Evolutionary conservation across 139 green algal genomes (phyloP).

Genomic region (Picochlorum costavermella): DNA sequence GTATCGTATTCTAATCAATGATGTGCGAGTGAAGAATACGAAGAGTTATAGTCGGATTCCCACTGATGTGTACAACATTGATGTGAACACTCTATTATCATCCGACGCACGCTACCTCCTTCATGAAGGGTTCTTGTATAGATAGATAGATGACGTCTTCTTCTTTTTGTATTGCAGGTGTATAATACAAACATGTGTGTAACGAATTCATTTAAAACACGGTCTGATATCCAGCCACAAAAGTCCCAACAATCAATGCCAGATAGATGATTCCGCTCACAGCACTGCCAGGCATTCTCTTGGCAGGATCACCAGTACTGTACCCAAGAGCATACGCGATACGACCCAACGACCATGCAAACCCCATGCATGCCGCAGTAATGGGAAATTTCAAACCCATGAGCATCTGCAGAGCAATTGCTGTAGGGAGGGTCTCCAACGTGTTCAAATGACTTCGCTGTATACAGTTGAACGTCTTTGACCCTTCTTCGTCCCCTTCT

Average conservation of each 20-base stretch:
- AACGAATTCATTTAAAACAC: neutral
- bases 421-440: conserved; percentile 10
- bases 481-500: conserved; percentile 1
- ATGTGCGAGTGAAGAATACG: conserved; percentile 6
- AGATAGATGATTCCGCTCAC: conserved; percentile 11
- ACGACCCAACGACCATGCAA: neutral
- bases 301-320: conserved; percentile 15
- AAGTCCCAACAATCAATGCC: conserved; percentile 7
- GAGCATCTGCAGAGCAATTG: conserved; percentile 7
- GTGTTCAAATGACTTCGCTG: conserved; percentile 28
- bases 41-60: conserved; percentile 11
- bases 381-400: conserved; percentile 21
- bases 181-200: no score
- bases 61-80: conserved; percentile 11
- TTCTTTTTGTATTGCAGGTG: no score
- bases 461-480: conserved; percentile 24
- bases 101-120: no score
- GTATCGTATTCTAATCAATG: neutral
- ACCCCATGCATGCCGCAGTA: conserved; percentile 12
- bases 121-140: no score
- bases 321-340: conserved; percentile 19
- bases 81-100: neutral
- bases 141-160: no score
- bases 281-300: conserved; percentile 5
- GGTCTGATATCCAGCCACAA: conserved; percentile 1